phyloP scores from a whole-genome alignment of 192 early-diverging fungal species.

The Entomortierella chlamydospora region DNA sequence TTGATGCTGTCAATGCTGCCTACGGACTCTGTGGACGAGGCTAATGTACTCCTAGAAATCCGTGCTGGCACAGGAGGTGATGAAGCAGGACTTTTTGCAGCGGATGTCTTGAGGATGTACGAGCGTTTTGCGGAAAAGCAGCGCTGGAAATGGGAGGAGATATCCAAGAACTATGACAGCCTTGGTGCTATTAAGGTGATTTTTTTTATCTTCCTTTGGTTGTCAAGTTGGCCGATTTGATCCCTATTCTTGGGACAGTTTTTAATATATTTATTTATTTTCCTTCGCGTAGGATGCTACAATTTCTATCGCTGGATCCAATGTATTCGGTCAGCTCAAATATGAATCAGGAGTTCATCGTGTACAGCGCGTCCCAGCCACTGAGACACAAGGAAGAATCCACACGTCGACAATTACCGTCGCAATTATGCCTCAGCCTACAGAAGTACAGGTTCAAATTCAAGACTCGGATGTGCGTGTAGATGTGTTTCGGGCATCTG shows the following conservation, averaged over 20 bases:
- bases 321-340: slow-evolving; percentile 80
- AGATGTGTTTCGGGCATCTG: slow-evolving; percentile 80
- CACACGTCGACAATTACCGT: slow-evolving; percentile 86
- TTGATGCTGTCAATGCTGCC: slow-evolving; percentile 71
- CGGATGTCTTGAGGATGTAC: slow-evolving; percentile 81
- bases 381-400: slow-evolving; percentile 79
- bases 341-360: slow-evolving; percentile 87
- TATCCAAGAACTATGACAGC: slow-evolving; percentile 62
- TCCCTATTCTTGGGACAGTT: too few relatives aligned
- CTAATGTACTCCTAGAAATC: slow-evolving; percentile 78
- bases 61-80: slow-evolving; percentile 83
- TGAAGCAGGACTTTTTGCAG: slow-evolving; percentile 81
- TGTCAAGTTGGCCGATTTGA: background rate
- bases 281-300: slow-evolving; percentile 66
- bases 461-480: slow-evolving; percentile 74
- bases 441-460: slow-evolving; percentile 75
- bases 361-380: slow-evolving; percentile 85
- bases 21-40: slow-evolving; percentile 76
- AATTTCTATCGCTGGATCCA: slow-evolving; percentile 72
- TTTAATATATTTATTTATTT: too few relatives aligned
- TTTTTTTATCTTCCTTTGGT: too few relatives aligned
- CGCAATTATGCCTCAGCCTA: slow-evolving; percentile 80
- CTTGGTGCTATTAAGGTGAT: slow-evolving; percentile 63
- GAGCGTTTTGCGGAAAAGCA: slow-evolving; percentile 70
- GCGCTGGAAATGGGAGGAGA: slow-evolving; percentile 73